Percentiles rank a stretch among this genome's conserved stretches.
Conservation (phyloP, 139 green algal species). For the Chlamydomonas sphaeroides region DNA sequence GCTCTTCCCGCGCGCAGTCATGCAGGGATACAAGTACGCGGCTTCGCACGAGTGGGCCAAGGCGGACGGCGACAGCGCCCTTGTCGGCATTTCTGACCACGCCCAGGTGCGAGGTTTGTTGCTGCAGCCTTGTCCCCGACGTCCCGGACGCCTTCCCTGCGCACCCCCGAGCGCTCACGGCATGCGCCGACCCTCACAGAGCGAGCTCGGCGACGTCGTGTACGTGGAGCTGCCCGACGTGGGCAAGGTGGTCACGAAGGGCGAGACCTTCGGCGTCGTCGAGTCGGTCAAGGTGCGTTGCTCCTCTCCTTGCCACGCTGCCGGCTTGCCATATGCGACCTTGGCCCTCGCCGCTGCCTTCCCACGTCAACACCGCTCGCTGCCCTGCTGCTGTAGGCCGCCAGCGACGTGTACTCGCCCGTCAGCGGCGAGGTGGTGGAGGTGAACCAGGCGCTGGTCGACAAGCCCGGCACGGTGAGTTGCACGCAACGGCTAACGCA, state of each 20-base stretch:
- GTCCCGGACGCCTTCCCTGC: neutral
- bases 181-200: constrained; percentile 69
- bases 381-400: constrained; percentile 72
- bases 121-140: too few species aligned
- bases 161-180: neutral
- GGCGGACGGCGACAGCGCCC: constrained; percentile 86
- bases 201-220: constrained; percentile 96
- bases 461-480: constrained; percentile 82
- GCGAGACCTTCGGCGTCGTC: constrained; percentile 94
- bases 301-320: too few species aligned
- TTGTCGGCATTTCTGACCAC: constrained; percentile 96
- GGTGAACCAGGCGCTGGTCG: constrained; percentile 81
- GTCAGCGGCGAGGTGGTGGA: constrained; percentile 91
- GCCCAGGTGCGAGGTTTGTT: constrained; percentile 95
- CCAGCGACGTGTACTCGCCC: constrained; percentile 94
- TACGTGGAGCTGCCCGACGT: constrained; percentile 98
- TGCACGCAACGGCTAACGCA: too few species aligned
- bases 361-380: neutral
- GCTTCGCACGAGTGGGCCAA: constrained; percentile 92
- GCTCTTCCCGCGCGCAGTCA: constrained; percentile 57
- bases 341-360: too few species aligned
- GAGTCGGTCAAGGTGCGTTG: constrained; percentile 96
- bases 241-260: constrained; percentile 81
- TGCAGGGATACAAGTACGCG: constrained; percentile 78
- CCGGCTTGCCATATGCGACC: too few species aligned